A percentile compares a stretch with the other conserved stretches of the same genome.
Conservation (phyloP, 1,284 basidiomycete species). For the Cutaneotrichosporon mucoides region DNA sequence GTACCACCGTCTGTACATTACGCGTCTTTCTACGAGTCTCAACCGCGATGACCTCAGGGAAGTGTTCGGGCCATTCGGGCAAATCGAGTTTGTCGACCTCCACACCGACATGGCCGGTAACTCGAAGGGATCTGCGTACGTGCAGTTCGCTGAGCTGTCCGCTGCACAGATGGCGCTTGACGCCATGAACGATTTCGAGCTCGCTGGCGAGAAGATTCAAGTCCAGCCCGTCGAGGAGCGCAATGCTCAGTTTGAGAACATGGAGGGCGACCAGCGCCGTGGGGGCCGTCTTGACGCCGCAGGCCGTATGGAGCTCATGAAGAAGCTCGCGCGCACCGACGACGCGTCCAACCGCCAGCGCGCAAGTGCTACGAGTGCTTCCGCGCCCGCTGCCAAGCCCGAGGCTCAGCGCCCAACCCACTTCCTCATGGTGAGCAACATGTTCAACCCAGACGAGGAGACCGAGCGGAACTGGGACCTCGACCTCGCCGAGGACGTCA, state of each 20-base stretch:
- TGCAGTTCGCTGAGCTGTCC: slow-evolving; percentile 87
- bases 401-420: slow-evolving; percentile 65
- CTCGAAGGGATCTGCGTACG: slow-evolving; percentile 90
- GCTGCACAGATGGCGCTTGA: slow-evolving; percentile 94
- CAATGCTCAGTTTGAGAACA: slow-evolving; percentile 5
- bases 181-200: slow-evolving; percentile 97
- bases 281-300: slow-evolving; percentile 86
- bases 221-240: slow-evolving; percentile 83
- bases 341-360: slow-evolving; percentile 2
- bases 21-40: slow-evolving; percentile 92
- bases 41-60: slow-evolving; percentile 93
- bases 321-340: slow-evolving; percentile 82
- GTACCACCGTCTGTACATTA: slow-evolving; percentile 81
- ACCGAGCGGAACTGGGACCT: slow-evolving; percentile 94
- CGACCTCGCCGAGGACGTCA: slow-evolving; percentile 93
- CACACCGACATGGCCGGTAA: slow-evolving; percentile 64
- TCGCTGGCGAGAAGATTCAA: slow-evolving; percentile 84
- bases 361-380: neutral
- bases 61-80: slow-evolving; percentile 98
- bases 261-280: slow-evolving; percentile 19
- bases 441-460: slow-evolving; percentile 98
- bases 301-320: slow-evolving; percentile 95
- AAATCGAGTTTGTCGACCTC: slow-evolving; percentile 95
- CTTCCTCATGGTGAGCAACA: slow-evolving; percentile 83
- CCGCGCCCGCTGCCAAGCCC: slow-evolving; percentile 49